Base-by-base conservation (phyloP, 768 basidiomycete species). In the Lentinula guzmanii region DNA sequence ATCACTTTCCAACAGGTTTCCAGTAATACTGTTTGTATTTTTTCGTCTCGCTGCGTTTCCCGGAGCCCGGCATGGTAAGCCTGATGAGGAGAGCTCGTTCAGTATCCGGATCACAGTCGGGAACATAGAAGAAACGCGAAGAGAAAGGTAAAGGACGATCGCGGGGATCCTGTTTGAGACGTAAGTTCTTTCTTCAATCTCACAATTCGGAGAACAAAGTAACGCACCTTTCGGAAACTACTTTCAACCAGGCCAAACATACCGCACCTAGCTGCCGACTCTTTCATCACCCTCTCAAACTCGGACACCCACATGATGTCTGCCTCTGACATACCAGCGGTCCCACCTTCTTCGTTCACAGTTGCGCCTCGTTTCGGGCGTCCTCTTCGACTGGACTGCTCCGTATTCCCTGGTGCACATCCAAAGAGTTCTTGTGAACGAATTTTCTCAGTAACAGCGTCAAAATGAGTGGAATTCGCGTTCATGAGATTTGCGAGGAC, bases 21-120 rank as follows among this genome's bases (percentile, higher is more conserved):
- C 86, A 92, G 73, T 92, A 93, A 74, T 93, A 93, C 70, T 90
- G 87, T 71, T 92, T 92, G 63, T 87, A 89, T 74, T 90, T 87
- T 80, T 87, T 91, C 70, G 89, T 92, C 72, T 84, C 88, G 52
- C 75, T 85, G 58, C 90, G 75, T 73, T 91, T 92, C 59, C 79
- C 87, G 21, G 85, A 81, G 13, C 87, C 82, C 1, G 88, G 88
- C 88, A 90, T 89, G 78, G 90, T 84, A 63, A 83, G 85, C 67
- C 77, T 72, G 60, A 91, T 82, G 62, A 90, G 71, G 65, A 76
- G 70, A 34, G 89, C 89, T n/a, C 89, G 79, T 60, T 90, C 89
- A 65, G 77, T 76, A 68, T 91, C 89, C 66, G 81, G 77, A 66
- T 91, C 89, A 68, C 77, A 70, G 67, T 90, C 89, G 0, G 89